These are phyloP conservation scores for Astragalus glycyphyllos DNA, from an alignment of 306 rosid genomes.

Conservation along the genomic window DNA sequence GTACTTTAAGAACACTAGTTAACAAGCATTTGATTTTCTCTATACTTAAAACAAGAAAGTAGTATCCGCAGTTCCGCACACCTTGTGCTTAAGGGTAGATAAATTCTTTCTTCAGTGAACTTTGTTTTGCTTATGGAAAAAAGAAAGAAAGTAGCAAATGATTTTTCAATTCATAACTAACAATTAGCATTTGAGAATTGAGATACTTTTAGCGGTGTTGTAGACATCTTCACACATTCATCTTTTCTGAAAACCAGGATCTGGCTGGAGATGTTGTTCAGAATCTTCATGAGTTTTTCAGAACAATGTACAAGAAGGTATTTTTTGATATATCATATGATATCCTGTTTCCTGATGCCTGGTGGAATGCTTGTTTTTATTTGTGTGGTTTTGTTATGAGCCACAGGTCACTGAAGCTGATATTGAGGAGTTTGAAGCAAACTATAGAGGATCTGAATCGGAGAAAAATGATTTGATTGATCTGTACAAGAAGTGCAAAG, in stretches of 20 bases:
- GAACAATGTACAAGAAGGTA: constrained; percentile 77
- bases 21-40: constrained; percentile 4
- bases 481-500: constrained; percentile 71
- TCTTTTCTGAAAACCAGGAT: constrained; percentile 61
- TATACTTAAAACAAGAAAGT: neutral
- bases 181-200: constrained; percentile 1
- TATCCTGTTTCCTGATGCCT: constrained; percentile 18
- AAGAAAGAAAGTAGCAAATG: neutral
- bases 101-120: too few relatives aligned
- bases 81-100: too few relatives aligned
- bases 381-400: constrained; percentile 9
- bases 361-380: neutral
- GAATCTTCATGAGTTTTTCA: constrained; percentile 75
- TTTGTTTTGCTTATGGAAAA: too few relatives aligned
- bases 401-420: constrained; percentile 85
- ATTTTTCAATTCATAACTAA: neutral
- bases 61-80: too few relatives aligned
- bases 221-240: constrained; percentile 7
- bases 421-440: constrained; percentile 86
- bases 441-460: constrained; percentile 81
- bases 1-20: neutral
- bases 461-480: constrained; percentile 83
- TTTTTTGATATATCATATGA: constrained; percentile 18
- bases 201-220: constrained; percentile 12
- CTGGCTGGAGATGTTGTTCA: constrained; percentile 83